Conservation (phyloP, 2,329 filamentous ascomycete genomes). For the Paecilomyces sp. region DNA sequence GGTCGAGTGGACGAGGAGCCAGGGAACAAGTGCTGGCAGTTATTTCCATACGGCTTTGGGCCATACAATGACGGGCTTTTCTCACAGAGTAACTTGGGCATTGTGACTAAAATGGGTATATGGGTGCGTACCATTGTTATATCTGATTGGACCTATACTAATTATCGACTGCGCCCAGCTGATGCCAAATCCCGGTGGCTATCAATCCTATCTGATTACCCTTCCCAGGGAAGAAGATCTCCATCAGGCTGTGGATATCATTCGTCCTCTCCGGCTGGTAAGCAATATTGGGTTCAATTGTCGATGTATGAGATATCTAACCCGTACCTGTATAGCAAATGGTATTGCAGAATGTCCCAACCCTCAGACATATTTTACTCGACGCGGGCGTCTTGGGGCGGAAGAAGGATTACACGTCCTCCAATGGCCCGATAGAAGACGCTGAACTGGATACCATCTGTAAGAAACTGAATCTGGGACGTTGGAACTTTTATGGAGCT, state of each 20-base stretch:
- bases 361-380: slow-evolving; percentile 7
- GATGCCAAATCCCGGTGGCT: slow-evolving; percentile 47
- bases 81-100: slow-evolving; percentile 46
- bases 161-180: slow-evolving; percentile 17
- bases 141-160: not conserved
- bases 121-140: slow-evolving; percentile 10
- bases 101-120: slow-evolving; percentile 51
- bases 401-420: not conserved
- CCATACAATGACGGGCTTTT: slow-evolving; percentile 41
- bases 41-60: slow-evolving; percentile 36
- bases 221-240: slow-evolving; percentile 46
- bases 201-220: slow-evolving; percentile 39
- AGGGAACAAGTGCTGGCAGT: slow-evolving; percentile 32
- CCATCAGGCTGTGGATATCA: slow-evolving; percentile 31
- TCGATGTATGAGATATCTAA: slow-evolving; percentile 12
- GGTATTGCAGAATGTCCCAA: slow-evolving; percentile 44
- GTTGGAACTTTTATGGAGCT: slow-evolving; percentile 47
- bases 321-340: slow-evolving; percentile 17
- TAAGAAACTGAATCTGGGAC: slow-evolving; percentile 34
- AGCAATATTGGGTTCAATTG: slow-evolving; percentile 4
- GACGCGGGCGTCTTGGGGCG: not conserved
- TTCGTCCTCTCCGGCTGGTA: slow-evolving; percentile 24
- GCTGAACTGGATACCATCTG: slow-evolving; percentile 36
- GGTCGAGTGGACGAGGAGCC: slow-evolving; percentile 7
- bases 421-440: slow-evolving; percentile 28